Base-by-base conservation (phyloP, 2,329 filamentous ascomycete genomes). In the Dryadomyces quercivorus region DNA sequence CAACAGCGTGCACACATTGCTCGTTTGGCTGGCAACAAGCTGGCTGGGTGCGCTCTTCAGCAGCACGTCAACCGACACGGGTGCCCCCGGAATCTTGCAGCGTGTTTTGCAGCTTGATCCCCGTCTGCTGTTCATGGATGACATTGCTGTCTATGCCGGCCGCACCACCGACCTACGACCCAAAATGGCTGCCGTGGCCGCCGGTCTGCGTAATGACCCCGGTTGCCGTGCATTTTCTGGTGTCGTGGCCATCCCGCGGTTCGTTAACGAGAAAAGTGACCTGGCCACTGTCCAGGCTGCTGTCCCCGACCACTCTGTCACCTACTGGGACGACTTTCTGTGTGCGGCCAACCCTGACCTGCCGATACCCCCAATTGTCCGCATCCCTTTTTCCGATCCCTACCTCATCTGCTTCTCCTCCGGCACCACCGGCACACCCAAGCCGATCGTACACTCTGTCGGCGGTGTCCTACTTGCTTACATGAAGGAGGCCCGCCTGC, bases 121-220 rank as follows among this genome's bases (percentile, higher is more conserved):
- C 4, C 84, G 80, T 71, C 87, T 81, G 64, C 74, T 95, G n/a
- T 93, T 94, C 64, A 82, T 92, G 63, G 89, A 95, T 61, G 88
- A 93, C 61, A 81, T 76, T 42, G 78, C 88, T 0, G 69, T 92
- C 2, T 94, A 94, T 61, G 92, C 92, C 60, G 86, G 86, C 48
- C 88, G 86, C 66, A 79, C 72, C 0, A 73, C 86, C 22, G 86
- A 93, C 62, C 71, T 94, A 43, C 73, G 85, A 5, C 67, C 72
- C 0, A 93, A 93, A 70, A 92, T 94, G 69, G 66, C 67, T 26
- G 78, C 84, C 42, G 75, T 89, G 18, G 74, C 84, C 0, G 65
- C 70, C 1, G 86, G 85, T 0, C 78, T 93, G 74, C 70, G 72
- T 31, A 73, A 65, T 0, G 73, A 65, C 0, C 78, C 65, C 0